A percentile compares a stretch with the other conserved stretches of the same genome.
Conservation (phyloP, 2,329 filamentous ascomycete species). For the Chalaropsis ovoidea region DNA sequence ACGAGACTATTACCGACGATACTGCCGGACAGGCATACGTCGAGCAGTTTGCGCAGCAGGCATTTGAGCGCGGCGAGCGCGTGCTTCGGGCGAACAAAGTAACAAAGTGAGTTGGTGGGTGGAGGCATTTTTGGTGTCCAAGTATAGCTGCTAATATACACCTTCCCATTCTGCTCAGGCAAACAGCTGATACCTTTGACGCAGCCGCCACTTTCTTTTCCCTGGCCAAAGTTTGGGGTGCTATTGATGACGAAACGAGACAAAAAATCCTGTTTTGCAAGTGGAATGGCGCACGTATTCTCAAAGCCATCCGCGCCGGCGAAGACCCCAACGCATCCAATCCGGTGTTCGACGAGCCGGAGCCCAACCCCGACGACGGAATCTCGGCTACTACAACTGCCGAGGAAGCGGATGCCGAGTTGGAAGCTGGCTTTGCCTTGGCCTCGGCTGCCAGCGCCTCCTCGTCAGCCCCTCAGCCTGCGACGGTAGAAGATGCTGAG, state of each 20-base stretch:
- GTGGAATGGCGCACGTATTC: conserved; percentile 84
- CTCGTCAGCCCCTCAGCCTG: conserved; percentile 12
- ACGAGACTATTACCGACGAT: conserved; percentile 80
- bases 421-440: conserved; percentile 29
- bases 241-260: conserved; percentile 60
- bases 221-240: conserved; percentile 72
- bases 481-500: conserved; percentile 15
- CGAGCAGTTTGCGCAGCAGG: conserved; percentile 85
- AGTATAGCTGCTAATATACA: background rate
- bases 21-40: conserved; percentile 80
- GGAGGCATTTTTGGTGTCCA: background rate
- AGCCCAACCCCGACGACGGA: conserved; percentile 32
- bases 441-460: conserved; percentile 28
- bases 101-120: conserved; percentile 48
- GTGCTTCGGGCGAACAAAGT: conserved; percentile 74
- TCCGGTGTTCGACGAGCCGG: conserved; percentile 45
- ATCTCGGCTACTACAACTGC: background rate
- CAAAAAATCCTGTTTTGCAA: conserved; percentile 95
- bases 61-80: conserved; percentile 73
- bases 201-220: conserved; percentile 90
- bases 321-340: conserved; percentile 89
- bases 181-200: conserved; percentile 89
- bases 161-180: conserved; percentile 39
- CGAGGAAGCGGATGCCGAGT: conserved; percentile 26
- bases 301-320: conserved; percentile 80